Evolutionary conservation across 148 eudicot genomes (phyloP).

Genomic region (Diospyros lotus): DNA sequence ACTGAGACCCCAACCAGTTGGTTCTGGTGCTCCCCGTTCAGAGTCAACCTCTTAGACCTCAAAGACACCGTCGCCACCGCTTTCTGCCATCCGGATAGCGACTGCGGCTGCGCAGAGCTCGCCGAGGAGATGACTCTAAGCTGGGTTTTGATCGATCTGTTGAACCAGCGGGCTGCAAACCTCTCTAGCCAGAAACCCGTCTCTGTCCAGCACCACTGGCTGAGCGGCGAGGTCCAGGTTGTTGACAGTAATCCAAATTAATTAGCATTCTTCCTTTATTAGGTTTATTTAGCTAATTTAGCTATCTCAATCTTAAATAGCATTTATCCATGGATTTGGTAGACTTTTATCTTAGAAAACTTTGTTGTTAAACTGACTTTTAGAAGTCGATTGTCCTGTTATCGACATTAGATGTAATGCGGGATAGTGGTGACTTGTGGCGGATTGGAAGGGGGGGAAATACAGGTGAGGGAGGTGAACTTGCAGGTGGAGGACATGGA

Average conservation of each 20-base stretch:
- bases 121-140: constrained; percentile 45
- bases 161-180: constrained; percentile 32
- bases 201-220: constrained; percentile 64
- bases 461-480: constrained; percentile 76
- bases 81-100: constrained; percentile 33
- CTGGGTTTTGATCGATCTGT: constrained; percentile 68
- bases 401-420: too few species aligned
- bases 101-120: constrained; percentile 42
- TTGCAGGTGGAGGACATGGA: constrained; percentile 65
- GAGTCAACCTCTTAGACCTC: constrained; percentile 61
- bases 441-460: constrained; percentile 39
- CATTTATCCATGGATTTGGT: too few species aligned
- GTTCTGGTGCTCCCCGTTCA: constrained; percentile 78
- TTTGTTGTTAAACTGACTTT: too few species aligned
- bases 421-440: constrained; percentile 64
- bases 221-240: constrained; percentile 74
- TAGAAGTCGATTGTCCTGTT: too few species aligned
- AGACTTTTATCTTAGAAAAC: too few species aligned
- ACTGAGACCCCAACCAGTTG: constrained; percentile 57
- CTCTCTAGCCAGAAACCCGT: constrained; percentile 60
- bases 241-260: too few species aligned
- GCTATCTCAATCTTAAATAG: too few species aligned
- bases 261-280: too few species aligned
- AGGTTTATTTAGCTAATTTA: too few species aligned
- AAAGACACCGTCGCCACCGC: constrained; percentile 58